Evolutionary conservation across 192 early-diverging fungal species (phyloP).

Genomic region (Coemansia sp.): DNA sequence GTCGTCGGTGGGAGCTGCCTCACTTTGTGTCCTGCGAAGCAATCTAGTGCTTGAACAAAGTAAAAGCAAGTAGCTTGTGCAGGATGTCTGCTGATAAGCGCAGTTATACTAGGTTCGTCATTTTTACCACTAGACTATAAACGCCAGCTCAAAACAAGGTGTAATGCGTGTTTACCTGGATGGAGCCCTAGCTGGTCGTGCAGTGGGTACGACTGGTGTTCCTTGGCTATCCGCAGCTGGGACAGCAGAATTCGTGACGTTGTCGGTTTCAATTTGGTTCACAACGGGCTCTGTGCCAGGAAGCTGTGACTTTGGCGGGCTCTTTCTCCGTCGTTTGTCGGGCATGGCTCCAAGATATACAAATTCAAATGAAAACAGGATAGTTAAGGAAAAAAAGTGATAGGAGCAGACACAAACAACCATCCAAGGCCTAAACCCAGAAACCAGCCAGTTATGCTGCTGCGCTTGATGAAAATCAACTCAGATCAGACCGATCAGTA

Average conservation of each 20-base stretch:
- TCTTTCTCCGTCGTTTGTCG: background rate
- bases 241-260: background rate
- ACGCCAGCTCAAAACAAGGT: background rate
- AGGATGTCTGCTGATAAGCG: background rate
- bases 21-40: constrained; percentile 36
- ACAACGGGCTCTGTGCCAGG: background rate
- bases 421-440: background rate
- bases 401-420: background rate
- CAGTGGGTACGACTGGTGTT: background rate
- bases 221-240: background rate
- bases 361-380: background rate
- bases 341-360: background rate
- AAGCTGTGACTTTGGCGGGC: background rate
- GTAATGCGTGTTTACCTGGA: background rate
- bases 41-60: background rate
- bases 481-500: background rate
- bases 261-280: background rate
- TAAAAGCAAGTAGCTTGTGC: background rate
- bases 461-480: background rate
- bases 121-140: background rate
- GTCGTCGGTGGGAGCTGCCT: constrained; percentile 2
- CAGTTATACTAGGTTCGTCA: background rate
- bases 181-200: background rate
- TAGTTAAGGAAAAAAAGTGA: background rate
- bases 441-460: background rate